These are phyloP conservation scores for Agaricales sp. DNA, from an alignment of 1,284 basidiomycete genomes.

Conservation along the genomic window DNA sequence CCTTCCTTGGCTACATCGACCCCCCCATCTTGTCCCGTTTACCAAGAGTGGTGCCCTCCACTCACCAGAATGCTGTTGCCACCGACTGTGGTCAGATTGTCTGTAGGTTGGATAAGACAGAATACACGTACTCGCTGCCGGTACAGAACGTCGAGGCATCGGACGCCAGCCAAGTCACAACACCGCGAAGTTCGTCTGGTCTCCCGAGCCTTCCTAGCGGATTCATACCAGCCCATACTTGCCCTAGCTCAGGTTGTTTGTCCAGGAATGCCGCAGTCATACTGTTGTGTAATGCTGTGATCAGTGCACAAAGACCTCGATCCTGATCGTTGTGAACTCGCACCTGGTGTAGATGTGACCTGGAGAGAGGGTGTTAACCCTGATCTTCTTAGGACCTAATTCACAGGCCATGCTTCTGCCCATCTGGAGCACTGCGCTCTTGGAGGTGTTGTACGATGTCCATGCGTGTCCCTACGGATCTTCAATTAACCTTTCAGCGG, in stretches of 20 bases:
- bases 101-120: too few species aligned
- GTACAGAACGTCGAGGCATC: slow-evolving; percentile 72
- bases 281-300: slow-evolving; percentile 21
- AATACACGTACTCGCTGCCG: slow-evolving; percentile 61
- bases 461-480: slow-evolving; percentile 52
- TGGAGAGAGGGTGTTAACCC: slow-evolving; percentile 70
- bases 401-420: slow-evolving; percentile 79
- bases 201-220: slow-evolving; percentile 69
- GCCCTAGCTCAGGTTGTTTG: slow-evolving; percentile 53
- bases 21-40: too few species aligned
- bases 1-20: too few species aligned
- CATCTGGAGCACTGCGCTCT: slow-evolving; percentile 78
- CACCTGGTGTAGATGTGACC: slow-evolving; percentile 70
- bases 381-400: slow-evolving; percentile 58
- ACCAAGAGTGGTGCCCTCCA: slow-evolving; percentile 68
- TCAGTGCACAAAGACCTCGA: neutral
- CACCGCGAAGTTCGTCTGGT: slow-evolving; percentile 72
- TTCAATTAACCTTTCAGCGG: slow-evolving; percentile 10
- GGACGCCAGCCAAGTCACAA: slow-evolving; percentile 70
- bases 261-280: slow-evolving; percentile 77
- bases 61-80: slow-evolving; percentile 66
- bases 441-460: slow-evolving; percentile 75
- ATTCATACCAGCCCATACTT: slow-evolving; percentile 68
- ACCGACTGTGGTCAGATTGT: too few species aligned
- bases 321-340: slow-evolving; percentile 19